phyloP scores from a whole-genome alignment of 2,329 filamentous ascomycete genomes.

The Monosporascus cannonballus region DNA sequence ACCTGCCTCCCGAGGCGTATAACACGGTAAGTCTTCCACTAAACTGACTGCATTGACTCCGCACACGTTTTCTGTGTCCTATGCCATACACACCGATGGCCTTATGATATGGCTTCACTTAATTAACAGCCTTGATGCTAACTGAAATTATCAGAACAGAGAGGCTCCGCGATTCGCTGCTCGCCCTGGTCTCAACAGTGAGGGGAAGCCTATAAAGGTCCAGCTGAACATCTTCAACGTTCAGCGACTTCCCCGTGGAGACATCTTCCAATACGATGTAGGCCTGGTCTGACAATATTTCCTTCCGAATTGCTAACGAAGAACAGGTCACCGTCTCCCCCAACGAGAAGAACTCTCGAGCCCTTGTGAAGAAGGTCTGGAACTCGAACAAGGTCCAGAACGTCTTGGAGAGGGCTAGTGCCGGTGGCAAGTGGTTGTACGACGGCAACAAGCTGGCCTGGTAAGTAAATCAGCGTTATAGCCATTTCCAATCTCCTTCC shows the following conservation, averaged over 20 bases:
- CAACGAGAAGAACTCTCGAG: conserved; percentile 48
- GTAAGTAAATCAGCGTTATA: conserved; percentile 38
- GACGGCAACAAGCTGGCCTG: conserved; percentile 85
- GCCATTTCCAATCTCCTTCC: background rate
- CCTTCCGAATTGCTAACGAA: conserved; percentile 1
- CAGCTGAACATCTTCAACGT: conserved; percentile 74
- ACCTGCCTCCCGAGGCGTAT: conserved; percentile 54
- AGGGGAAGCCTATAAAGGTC: conserved; percentile 47
- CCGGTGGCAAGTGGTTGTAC: conserved; percentile 56
- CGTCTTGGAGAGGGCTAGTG: conserved; percentile 38
- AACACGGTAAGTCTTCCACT: conserved; percentile 26
- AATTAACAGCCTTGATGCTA: conserved; percentile 3
- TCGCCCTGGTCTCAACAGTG: conserved; percentile 51
- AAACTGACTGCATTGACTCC: no score
- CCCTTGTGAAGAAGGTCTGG: conserved; percentile 73
- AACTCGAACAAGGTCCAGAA: conserved; percentile 53
- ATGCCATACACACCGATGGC: background rate
- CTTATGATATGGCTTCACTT: background rate
- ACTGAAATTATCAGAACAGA: conserved; percentile 14
- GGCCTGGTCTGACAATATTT: conserved; percentile 30
- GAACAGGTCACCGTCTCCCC: conserved; percentile 60
- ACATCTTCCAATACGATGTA: conserved; percentile 82
- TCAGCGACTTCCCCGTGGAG: conserved; percentile 46
- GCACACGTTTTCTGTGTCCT: background rate
- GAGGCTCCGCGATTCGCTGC: conserved; percentile 28